Conservation (phyloP, 495 filamentous ascomycete genomes). For the Emericellopsis terricola region DNA sequence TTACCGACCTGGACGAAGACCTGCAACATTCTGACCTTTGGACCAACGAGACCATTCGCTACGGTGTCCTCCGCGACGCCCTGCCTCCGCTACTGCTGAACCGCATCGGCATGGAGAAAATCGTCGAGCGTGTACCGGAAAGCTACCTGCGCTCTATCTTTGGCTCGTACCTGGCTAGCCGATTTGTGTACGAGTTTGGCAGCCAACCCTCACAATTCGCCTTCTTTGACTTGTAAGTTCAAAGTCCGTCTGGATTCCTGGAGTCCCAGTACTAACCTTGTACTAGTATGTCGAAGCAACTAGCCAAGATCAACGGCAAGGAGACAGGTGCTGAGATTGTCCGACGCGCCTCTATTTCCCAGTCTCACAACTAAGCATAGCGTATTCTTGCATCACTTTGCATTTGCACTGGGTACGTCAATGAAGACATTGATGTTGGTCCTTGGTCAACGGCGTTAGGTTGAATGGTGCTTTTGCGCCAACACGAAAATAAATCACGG, state of each 20-base stretch:
- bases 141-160: slow-evolving; percentile 91
- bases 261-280: too few species aligned
- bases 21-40: slow-evolving; percentile 84
- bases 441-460: too few species aligned
- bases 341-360: slow-evolving; percentile 1
- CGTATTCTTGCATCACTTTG: too few species aligned
- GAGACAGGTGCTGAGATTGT: background rate
- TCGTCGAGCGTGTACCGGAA: slow-evolving; percentile 75
- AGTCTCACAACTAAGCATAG: too few species aligned
- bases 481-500: too few species aligned
- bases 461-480: too few species aligned
- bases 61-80: slow-evolving; percentile 67
- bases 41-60: slow-evolving; percentile 62
- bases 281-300: slow-evolving; percentile 29
- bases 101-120: slow-evolving; percentile 77
- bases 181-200: slow-evolving; percentile 91
- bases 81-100: slow-evolving; percentile 69
- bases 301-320: slow-evolving; percentile 16
- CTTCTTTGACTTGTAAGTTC: slow-evolving; percentile 91
- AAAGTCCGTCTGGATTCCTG: too few species aligned
- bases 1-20: slow-evolving; percentile 89
- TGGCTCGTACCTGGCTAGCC: slow-evolving; percentile 81
- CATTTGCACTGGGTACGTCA: too few species aligned
- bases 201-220: slow-evolving; percentile 89
- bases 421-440: too few species aligned